Base-by-base conservation (phyloP, 305 asterid genomes). In the Fraxinus xanthoxyloides region DNA sequence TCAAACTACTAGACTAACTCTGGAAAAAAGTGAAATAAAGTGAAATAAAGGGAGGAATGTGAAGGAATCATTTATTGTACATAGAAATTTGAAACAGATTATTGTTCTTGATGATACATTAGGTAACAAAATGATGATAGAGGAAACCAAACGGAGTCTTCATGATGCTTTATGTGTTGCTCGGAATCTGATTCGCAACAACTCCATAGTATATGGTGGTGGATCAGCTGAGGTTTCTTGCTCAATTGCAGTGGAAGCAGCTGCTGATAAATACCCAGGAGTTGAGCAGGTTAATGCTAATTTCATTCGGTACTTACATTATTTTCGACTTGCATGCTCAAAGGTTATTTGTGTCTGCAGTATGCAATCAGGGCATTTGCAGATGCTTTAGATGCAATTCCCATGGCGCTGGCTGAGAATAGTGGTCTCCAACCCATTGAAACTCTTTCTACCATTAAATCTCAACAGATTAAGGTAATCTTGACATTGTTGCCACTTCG, bases 71-170 rank as follows among this genome's bases (percentile, higher is more conserved):
- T 32, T 67, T 19, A 36, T 28, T 43, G 40, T 2, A 9, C 56
- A 26, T 43, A 30, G 40, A 75, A 70, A n/a, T 32, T 26, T 76
- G 51, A 76, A 30, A 38, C 8, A 8, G 74, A 31, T 79, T 77
- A 51, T 83, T 87, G 31, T 79, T 82, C 36, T 70, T 74, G 79
- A 34, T 75, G 80, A 78, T 87, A 80, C 80, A 81, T 81, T 84
- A 95, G 99, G 99, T 77, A 95, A 95, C 90, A 95, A 95, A 92
- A 95, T 95, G 99, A 94, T 95, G 89, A 89, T 95, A 78, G 98
- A 95, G 90, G 98, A 95, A 90, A 95, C 99, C 35, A 95, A 94
- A 73, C 98, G 99, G 73, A 95, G 99, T 85, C 36, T 95, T 84
- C 99, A 95, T 54, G 98, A 95, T 80, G 99, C 98, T 75, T 76